These are phyloP conservation scores for Paradendryphiella salina DNA, from an alignment of 2,329 filamentous ascomycete genomes.

Conservation along the genomic window DNA sequence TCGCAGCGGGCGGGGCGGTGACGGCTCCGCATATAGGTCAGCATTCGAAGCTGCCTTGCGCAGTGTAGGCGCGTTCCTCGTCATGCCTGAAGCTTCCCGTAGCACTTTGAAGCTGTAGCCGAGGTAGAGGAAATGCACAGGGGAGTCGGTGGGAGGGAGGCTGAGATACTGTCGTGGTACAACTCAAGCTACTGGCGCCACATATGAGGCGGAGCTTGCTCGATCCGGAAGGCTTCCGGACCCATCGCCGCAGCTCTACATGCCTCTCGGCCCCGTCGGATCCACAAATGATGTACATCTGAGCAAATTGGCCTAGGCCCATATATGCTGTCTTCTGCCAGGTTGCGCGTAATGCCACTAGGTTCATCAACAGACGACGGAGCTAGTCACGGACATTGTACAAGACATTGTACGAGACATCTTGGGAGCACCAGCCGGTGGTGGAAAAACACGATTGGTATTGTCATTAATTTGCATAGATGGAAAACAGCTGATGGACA, in stretches of 20 bases:
- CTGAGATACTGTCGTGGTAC: slow-evolving; percentile 5
- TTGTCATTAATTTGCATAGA: no score
- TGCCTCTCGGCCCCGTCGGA: not conserved
- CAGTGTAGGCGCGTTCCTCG: slow-evolving; percentile 44
- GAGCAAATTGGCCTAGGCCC: not conserved
- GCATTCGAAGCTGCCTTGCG: slow-evolving; percentile 44
- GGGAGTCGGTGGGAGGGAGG: slow-evolving; percentile 2
- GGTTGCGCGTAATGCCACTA: no score
- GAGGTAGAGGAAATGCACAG: not conserved
- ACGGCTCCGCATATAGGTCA: slow-evolving; percentile 45
- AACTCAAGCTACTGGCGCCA: slow-evolving; percentile 13
- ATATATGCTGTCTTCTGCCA: no score
- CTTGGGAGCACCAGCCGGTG: no score
- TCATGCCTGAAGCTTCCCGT: slow-evolving; percentile 31
- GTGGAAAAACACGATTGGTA: no score
- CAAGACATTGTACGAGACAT: no score
- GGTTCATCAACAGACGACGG: no score
- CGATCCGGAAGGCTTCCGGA: slow-evolving; percentile 13
- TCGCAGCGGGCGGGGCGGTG: slow-evolving; percentile 34
- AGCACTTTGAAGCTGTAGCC: not conserved
- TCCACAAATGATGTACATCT: not conserved
- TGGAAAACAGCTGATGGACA: no score
- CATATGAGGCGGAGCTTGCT: slow-evolving; percentile 16
- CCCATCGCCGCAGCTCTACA: slow-evolving; percentile 5
- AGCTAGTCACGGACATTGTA: no score